Evolutionary conservation across 2,329 filamentous ascomycete genomes (phyloP), one percentile per base, ranked within the genome.

Genomic region (Paecilomyces variotii): DNA sequence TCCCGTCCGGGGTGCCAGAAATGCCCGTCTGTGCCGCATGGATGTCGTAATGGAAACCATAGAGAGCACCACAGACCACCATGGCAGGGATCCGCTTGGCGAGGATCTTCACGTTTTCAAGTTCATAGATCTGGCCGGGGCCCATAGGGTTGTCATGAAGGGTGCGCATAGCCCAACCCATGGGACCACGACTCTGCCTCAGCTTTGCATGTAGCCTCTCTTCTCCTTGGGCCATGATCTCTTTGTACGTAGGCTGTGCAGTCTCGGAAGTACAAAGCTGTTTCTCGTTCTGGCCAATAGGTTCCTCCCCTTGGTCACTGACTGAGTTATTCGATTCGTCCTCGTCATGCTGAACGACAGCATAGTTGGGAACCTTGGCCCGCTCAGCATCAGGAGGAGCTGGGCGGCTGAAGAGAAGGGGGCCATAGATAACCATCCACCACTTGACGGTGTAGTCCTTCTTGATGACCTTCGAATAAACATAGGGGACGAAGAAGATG

Each of bases 111-210:
- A 91, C 76, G 80, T 93, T 93, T 75, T 85, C 78, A 24, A 81
- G 66, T 76, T 93, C 89, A 76, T 93, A 90, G 63, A 92, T 82
- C 67, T 86, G 80, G 56, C 89, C 90, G 19, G 85, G 72, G 19
- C 87, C 87, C 75, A 90, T 83, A 54, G 84, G 87, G 78, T 91
- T 89, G 67, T 88, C 80, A 69, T 84, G 87, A 24, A 92, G 85
- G 55, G 80, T 84, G 65, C 89, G 87, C 87, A 93, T 89, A 39
- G 87, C 90, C 89, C 89, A 92, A 66, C 86, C 89, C n/a, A 93
- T 80, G 55, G 87, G 88, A 27, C 89, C 87, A 1, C 77, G 76
- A 59, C 79, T 81, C 72, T 82, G 77, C 58, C 83, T 76, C 57
- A 93, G 84, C 65, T 84, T 84, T 25, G 83, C 83, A 69, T 88